A percentile compares a stretch with the other conserved stretches of the same genome.
These are phyloP conservation scores for Brassica incana DNA, from an alignment of 345 rosid species.

Conservation along the genomic window DNA sequence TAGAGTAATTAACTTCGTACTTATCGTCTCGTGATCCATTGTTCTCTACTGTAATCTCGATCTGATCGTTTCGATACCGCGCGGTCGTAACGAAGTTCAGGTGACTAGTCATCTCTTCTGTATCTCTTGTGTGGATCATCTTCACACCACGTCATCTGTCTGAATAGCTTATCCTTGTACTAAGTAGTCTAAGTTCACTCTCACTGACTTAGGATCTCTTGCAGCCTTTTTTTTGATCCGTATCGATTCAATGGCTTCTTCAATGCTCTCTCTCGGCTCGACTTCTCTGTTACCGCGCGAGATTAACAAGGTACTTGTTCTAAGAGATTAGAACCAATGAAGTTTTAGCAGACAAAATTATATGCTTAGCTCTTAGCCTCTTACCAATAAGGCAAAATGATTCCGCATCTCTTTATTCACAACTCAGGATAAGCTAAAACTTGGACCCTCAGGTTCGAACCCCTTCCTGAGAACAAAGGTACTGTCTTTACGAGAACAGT, in stretches of 20 bases:
- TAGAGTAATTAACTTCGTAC: conserved; percentile 15
- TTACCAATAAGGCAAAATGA: too few species aligned
- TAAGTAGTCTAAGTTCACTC: not conserved
- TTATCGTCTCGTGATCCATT: conserved; percentile 16
- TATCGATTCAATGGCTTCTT: conserved; percentile 51
- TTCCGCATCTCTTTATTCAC: too few species aligned
- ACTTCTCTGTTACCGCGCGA: conserved; percentile 53
- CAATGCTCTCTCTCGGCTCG: conserved; percentile 59
- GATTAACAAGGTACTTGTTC: conserved; percentile 55
- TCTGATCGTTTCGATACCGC: conserved; percentile 25
- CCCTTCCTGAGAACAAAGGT: not conserved
- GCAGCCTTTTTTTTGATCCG: not conserved
- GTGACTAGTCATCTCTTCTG: not conserved
- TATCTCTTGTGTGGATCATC: conserved; percentile 15
- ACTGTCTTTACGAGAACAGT: not conserved
- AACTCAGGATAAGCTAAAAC: not conserved
- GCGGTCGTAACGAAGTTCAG: conserved; percentile 1
- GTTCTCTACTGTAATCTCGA: conserved; percentile 19
- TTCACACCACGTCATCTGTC: not conserved
- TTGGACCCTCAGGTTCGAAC: not conserved
- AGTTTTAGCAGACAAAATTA: not conserved
- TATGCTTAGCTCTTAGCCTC: too few species aligned
- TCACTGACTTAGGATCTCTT: conserved; percentile 29
- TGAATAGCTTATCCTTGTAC: conserved; percentile 6
- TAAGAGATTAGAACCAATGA: not conserved